A percentile compares a stretch with the other conserved stretches of the same genome.
phyloP scores from a whole-genome alignment of 2,329 filamentous ascomycete species.

The Lachnum nothofagi region DNA sequence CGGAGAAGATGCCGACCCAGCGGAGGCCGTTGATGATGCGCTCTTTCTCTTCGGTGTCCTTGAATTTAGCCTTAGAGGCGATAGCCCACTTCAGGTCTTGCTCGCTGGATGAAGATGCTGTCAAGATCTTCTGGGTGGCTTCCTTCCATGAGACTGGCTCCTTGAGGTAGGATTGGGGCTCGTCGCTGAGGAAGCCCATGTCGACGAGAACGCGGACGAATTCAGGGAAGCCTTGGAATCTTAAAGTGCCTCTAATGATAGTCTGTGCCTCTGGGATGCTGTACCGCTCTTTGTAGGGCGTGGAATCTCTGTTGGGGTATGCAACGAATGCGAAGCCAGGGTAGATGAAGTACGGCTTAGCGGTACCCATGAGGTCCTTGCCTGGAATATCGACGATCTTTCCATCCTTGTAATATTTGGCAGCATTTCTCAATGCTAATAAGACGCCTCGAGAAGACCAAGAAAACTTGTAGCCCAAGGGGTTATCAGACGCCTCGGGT shows the following conservation, averaged over 20 bases:
- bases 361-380: conserved; percentile 74
- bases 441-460: conserved; percentile 64
- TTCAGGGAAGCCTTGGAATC: conserved; percentile 85
- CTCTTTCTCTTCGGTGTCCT: conserved; percentile 60
- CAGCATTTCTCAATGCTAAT: conserved; percentile 79
- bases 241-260: conserved; percentile 75
- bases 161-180: conserved; percentile 59
- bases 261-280: conserved; percentile 87
- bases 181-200: conserved; percentile 79
- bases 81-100: conserved; percentile 70
- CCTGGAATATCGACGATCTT: conserved; percentile 62
- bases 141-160: conserved; percentile 74
- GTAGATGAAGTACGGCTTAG: conserved; percentile 88
- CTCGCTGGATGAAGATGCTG: conserved; percentile 59
- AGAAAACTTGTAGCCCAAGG: conserved; percentile 89
- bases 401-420: conserved; percentile 75
- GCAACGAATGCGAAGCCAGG: conserved; percentile 84
- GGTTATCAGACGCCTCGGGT: conserved; percentile 75
- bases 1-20: conserved; percentile 62
- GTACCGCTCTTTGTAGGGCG: conserved; percentile 82
- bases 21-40: conserved; percentile 66
- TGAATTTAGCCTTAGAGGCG: conserved; percentile 68
- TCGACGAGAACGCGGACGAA: conserved; percentile 85
- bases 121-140: conserved; percentile 71
- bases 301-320: conserved; percentile 90